Evolutionary conservation across 495 filamentous ascomycete species (phyloP).

Genomic region (Talaromyces nanjingensis): DNA sequence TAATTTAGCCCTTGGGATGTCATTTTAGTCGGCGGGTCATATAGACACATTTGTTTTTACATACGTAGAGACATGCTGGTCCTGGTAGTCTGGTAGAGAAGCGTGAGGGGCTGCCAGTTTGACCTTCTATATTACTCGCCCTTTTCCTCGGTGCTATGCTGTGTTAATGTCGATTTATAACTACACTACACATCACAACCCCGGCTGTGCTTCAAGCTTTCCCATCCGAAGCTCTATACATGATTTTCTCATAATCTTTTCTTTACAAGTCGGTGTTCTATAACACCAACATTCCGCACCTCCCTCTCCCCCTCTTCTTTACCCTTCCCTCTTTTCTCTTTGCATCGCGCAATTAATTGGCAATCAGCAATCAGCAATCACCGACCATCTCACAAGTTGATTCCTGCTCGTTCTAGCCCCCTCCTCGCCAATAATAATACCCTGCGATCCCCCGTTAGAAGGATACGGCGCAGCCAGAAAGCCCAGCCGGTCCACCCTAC

Average conservation of each 20-base stretch:
- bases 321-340: not conserved
- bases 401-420: not conserved
- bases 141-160: not conserved
- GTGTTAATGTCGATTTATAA: not conserved
- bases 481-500: conserved; percentile 2
- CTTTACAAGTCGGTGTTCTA: not conserved
- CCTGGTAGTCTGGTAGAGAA: too few species aligned
- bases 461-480: not conserved
- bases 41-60: not conserved
- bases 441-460: not conserved
- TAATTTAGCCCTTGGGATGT: not conserved
- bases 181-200: too few species aligned
- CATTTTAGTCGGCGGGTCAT: not conserved
- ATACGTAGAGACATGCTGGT: not conserved
- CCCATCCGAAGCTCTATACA: not conserved
- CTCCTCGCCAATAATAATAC: not conserved
- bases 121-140: not conserved
- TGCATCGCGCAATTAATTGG: not conserved
- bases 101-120: not conserved
- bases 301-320: not conserved
- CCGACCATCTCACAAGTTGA: not conserved
- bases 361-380: not conserved
- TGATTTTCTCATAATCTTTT: not conserved
- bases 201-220: not conserved
- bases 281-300: not conserved